Evolutionary conservation across 2,329 filamentous ascomycete species (phyloP).

Genomic region (Aspergillus flavus): DNA sequence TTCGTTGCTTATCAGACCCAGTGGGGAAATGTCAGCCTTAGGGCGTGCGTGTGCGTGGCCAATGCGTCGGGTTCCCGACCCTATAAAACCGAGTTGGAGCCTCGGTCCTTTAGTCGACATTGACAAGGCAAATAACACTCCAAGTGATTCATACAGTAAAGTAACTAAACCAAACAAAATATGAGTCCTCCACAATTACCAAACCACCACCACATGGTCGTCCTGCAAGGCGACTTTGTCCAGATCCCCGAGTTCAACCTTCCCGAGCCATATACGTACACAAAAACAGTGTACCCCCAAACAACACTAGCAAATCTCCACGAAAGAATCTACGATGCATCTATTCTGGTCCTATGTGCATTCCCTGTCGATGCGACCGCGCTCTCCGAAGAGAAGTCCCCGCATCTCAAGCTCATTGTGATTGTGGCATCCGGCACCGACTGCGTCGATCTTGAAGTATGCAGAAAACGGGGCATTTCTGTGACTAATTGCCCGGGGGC

Average conservation of each 20-base stretch:
- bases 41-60: not conserved
- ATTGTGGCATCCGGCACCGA: constrained; percentile 52
- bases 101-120: not conserved
- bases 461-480: constrained; percentile 45
- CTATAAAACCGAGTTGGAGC: not conserved
- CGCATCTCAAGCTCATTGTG: constrained; percentile 48
- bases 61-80: not conserved
- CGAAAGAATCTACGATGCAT: constrained; percentile 48
- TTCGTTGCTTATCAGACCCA: constrained; percentile 2
- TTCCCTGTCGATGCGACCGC: constrained; percentile 32
- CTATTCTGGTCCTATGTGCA: constrained; percentile 49
- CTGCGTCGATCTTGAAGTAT: constrained; percentile 50
- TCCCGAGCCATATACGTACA: constrained; percentile 44
- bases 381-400: constrained; percentile 47
- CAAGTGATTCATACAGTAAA: not conserved
- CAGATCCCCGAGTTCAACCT: constrained; percentile 44
- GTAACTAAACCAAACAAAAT: not conserved
- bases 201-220: constrained; percentile 50
- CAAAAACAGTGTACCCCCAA: constrained; percentile 34
- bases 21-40: not conserved
- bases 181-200: constrained; percentile 22
- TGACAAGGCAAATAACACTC: not conserved
- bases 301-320: constrained; percentile 41
- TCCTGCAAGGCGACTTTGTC: constrained; percentile 50
- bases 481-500: constrained; percentile 52